Base-by-base conservation (phyloP, 78 protist genomes). In the Isochrysis galbana region DNA sequence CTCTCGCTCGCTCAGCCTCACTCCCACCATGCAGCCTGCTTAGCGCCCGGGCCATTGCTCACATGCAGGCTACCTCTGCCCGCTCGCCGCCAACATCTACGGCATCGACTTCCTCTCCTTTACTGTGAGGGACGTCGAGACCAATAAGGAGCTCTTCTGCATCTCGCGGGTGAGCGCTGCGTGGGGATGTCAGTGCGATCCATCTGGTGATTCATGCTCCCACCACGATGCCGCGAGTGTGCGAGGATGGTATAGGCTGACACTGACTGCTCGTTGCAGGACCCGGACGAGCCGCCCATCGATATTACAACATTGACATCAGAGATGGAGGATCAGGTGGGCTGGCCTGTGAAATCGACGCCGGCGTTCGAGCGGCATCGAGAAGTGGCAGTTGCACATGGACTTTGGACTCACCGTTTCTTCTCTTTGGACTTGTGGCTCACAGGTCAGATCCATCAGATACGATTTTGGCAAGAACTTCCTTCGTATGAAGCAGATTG, bases 31-130 rank as follows among this genome's bases (percentile, higher is more conserved):
- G n/a, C n/a, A n/a, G n/a, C n/a, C n/a, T n/a, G n/a, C n/a, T n/a
- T n/a, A n/a, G n/a, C n/a, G n/a, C n/a, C n/a, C n/a, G n/a, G n/a
- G n/a, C n/a, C n/a, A n/a, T n/a, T n/a, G n/a, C n/a, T n/a, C n/a
- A n/a, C n/a, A n/a, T n/a, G n/a, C 91, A 93, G 96, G 90, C 34
- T 97, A 78, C 84, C 83, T 94, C 34, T 97, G 98, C 94, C 88
- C 95, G 41, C 34, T 95, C 48, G 14, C 80, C 2, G 96, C 93
- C 23, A 96, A 97, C 87, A 70, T 19, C 0, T 95, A 82, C 45
- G 96, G 95, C 42, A 93, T 97, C 39, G 96, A 95, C 22, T 97
- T 97, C 91, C 5, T 77, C 39, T 70, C 47, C 23, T 97, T 97
- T 74, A 78, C 47, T 51, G 93, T 97, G 32, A 91, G 97, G 29